Evolutionary conservation across 768 basidiomycete genomes (phyloP), one percentile per base, ranked within the genome.

Genomic region (Coprinopsis sp.): DNA sequence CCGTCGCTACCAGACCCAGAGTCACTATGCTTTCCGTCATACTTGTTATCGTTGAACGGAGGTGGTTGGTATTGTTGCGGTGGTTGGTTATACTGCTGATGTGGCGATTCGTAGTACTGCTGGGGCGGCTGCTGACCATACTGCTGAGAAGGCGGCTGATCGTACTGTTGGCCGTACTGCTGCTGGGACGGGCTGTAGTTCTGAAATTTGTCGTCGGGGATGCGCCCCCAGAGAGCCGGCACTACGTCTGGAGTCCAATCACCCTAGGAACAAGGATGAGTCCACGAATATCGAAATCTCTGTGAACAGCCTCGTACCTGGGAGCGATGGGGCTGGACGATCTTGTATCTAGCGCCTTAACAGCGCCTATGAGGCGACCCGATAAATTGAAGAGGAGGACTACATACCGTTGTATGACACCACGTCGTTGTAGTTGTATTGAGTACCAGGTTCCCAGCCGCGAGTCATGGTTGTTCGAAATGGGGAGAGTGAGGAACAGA

Each of bases 311-410:
- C 33, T 50, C 58, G 45, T 51, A 78, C 84, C 73, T 86, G 82
- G 24, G 86, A 85, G 44, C 58, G 64, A 65, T 89, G 87, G 7
- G 82, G 68, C 57, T 87, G 84, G 52, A 87, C 78, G 63, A 82
- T 82, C 63, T 78, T 81, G 70, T 87, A 89, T 33, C 62, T 64
- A 52, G 63, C 58, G 31, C 77, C 84, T 82, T 22, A 10, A 37
- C 16, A 29, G 33, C 31, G 44, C 31, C 4, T 24, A 38, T 25
- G 19, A 30, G 6, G 13, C 40, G 21, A 37, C 30, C 13, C 38
- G 22, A 18, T 37, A 12, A 6, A 16, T 25, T 51, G 41, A 3
- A 54, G 18, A 18, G 33, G 44, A 11, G 41, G 19, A 33, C n/a
- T 10, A 49, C 56, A 18, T 51, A 78, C 85, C 78, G 55, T 83